phyloP scores from a whole-genome alignment of 2,329 filamentous ascomycete species.

The Graphilbum ipis-grandicollis region DNA sequence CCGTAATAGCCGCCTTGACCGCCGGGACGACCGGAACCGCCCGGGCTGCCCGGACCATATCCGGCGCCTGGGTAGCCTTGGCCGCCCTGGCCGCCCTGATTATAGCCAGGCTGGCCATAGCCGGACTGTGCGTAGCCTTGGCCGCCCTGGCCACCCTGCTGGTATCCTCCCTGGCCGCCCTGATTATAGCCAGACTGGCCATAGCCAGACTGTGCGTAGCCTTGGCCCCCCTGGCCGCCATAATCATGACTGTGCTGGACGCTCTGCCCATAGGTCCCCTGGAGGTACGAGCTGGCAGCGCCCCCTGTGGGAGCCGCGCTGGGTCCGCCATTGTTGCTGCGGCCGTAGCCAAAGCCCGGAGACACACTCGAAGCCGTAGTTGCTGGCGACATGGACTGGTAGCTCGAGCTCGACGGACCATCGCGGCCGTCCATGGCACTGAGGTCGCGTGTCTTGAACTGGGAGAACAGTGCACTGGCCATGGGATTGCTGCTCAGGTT shows the following conservation, averaged over 20 bases:
- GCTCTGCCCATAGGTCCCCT: not conserved
- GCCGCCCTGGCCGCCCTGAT: not conserved
- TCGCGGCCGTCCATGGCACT: conserved; percentile 34
- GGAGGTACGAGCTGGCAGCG: conserved; percentile 6
- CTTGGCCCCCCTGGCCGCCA: not conserved
- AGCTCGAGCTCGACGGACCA: conserved; percentile 10
- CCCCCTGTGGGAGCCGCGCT: conserved; percentile 3
- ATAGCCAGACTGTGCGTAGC: conserved; percentile 8
- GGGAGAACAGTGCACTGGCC: conserved; percentile 40
- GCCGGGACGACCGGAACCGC: too few species aligned
- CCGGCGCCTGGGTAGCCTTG: conserved; percentile 5
- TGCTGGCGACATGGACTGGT: conserved; percentile 19
- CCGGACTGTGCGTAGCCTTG: conserved; percentile 5
- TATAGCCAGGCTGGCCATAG: conserved; percentile 4
- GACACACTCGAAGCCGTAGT: conserved; percentile 9
- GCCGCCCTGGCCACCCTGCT: not conserved
- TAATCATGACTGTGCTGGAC: not conserved
- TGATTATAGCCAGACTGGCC: conserved; percentile 6
- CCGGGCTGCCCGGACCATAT: conserved; percentile 7
- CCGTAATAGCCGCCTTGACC: not conserved
- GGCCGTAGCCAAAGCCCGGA: conserved; percentile 23
- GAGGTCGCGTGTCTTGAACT: conserved; percentile 41
- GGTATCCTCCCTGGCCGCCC: not conserved
- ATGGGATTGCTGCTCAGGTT: conserved; percentile 15
- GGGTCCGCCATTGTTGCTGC: conserved; percentile 1